Conservation (phyloP, 257 asterid species). For the Leonotis leonurus region DNA sequence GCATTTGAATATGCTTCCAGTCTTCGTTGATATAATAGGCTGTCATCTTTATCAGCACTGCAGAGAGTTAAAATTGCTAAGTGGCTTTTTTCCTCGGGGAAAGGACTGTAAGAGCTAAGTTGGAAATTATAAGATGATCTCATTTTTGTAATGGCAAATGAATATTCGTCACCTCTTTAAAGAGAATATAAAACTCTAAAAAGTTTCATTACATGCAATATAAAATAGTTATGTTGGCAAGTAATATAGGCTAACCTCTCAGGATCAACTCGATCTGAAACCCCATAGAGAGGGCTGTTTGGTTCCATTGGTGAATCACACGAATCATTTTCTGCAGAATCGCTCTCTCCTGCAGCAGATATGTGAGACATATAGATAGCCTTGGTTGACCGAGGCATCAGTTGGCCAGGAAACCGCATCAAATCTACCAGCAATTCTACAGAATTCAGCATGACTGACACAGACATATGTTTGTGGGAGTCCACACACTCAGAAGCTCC, state of each 20-base stretch:
- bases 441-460: slow-evolving; percentile 71
- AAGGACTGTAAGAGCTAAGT: not conserved
- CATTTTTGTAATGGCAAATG: not conserved
- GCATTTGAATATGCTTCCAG: slow-evolving; percentile 71
- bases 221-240: not conserved
- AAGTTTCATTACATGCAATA: not conserved
- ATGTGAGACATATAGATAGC: slow-evolving; percentile 83
- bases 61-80: not conserved
- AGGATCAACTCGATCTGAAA: slow-evolving; percentile 67
- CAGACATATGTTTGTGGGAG: slow-evolving; percentile 92
- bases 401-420: slow-evolving; percentile 91
- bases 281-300: slow-evolving; percentile 90
- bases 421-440: slow-evolving; percentile 74
- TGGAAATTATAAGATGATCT: slow-evolving; percentile 7
- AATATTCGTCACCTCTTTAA: slow-evolving; percentile 1
- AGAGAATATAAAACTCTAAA: not conserved
- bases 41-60: slow-evolving; percentile 88
- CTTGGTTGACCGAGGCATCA: slow-evolving; percentile 71
- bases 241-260: slow-evolving; percentile 48
- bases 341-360: slow-evolving; percentile 97
- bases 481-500: slow-evolving; percentile 77
- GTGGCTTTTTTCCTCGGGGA: not conserved
- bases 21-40: slow-evolving; percentile 57
- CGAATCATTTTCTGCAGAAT: slow-evolving; percentile 99
- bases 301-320: slow-evolving; percentile 99